Percentiles rank a stretch among this genome's conserved stretches.
Conservation (phyloP, 352 stramenopile species). For the Phytophthora colocasiae region DNA sequence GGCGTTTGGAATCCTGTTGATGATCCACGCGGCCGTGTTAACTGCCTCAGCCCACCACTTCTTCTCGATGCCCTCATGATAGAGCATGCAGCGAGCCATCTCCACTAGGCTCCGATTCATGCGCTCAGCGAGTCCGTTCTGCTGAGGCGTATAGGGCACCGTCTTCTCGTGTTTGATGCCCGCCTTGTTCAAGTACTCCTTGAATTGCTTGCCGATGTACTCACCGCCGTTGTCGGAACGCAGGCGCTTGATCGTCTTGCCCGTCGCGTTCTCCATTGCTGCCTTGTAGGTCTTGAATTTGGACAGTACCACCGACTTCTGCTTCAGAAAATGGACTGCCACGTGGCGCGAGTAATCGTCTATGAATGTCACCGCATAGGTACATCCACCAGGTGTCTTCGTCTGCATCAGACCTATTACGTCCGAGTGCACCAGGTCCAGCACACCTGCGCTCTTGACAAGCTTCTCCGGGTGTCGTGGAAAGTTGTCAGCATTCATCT, state of each 20-base stretch:
- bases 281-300: conserved; percentile 20
- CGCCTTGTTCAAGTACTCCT: background rate
- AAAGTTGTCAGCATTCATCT: conserved; percentile 5
- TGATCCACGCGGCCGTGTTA: conserved; percentile 5
- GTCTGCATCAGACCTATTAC: conserved; percentile 7
- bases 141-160: background rate
- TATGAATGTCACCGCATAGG: conserved; percentile 23
- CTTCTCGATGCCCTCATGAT: background rate
- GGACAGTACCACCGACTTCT: conserved; percentile 22
- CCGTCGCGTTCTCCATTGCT: background rate
- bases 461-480: conserved; percentile 6
- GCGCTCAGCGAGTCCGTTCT: conserved; percentile 7
- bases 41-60: conserved; percentile 2
- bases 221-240: conserved; percentile 30
- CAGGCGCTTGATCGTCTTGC: conserved; percentile 6
- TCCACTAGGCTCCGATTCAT: conserved; percentile 1
- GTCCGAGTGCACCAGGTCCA: conserved; percentile 1
- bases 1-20: background rate
- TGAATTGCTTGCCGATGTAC: background rate
- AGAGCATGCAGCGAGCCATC: conserved; percentile 8
- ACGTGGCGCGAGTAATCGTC: conserved; percentile 36
- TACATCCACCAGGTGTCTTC: conserved; percentile 2
- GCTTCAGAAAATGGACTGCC: conserved; percentile 27
- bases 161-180: conserved; percentile 4
- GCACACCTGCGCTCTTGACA: conserved; percentile 21